Evolutionary conservation across 2,329 filamentous ascomycete genomes (phyloP), one percentile per base, ranked within the genome.

Genomic region (Paraphaeosphaeria sporulosa): DNA sequence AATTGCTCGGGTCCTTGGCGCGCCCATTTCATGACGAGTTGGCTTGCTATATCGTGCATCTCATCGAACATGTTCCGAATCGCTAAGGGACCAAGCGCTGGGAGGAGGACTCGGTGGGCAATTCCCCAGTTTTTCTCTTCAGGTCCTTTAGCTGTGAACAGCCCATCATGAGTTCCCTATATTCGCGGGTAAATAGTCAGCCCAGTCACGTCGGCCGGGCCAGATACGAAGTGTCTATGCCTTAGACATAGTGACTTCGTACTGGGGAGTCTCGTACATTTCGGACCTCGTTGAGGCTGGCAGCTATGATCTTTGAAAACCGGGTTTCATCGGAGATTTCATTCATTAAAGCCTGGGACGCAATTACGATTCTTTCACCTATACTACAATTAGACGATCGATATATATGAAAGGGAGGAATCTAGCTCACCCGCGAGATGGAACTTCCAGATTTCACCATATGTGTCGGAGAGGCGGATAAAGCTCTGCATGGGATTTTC

Each of bases 21-120:
- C 19, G 88, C 89, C 84, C 89, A 89, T 73, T 91, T 91, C 77
- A 90, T 81, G 10, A 85, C 83, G 52, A 92, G 76, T 70, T 92
- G 89, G 0, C 82, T 81, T 4, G 88, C 85, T 61, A 91, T 87
- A 65, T 91, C 89, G 36, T 56, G 54, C 54, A 56, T 56, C 32
- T 49, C 54, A 40, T 56, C 46, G 34, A 56, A 63, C 63, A 92
- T 92, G 58, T 77, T 80, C 38, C 86, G 83, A 67, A 93, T 91
- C 1, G 85, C 82, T 23, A 91, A 74, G 0, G 90, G 90, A 0
- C 89, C 89, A 71, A 92, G 91, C 2, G 88, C 89, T 0, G 90
- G 89, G 68, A 90, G 84, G 56, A 92, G 78, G 17, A 89, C 78
- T 23, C 87, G 80, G 69, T 91, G 86, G 30, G 90, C 89, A 64